Evolutionary conservation across 805 yeast genomes (phyloP).

Genomic region (Candida vartiovaarae): DNA sequence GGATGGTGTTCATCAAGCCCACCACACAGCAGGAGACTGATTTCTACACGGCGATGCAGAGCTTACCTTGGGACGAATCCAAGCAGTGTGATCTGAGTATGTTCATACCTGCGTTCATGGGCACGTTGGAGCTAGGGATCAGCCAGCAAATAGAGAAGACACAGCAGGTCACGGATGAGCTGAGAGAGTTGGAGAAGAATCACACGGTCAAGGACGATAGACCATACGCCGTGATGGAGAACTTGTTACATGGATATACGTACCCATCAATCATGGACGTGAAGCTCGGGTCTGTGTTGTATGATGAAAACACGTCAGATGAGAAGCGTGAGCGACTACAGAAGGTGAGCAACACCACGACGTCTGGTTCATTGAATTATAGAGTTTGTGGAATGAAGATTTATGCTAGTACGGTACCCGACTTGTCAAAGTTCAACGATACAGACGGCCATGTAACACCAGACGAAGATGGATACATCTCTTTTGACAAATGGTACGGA

Average conservation of each 20-base stretch:
- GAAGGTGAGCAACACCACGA: slow-evolving; percentile 61
- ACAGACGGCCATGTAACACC: slow-evolving; percentile 10
- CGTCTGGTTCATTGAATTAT: slow-evolving; percentile 70
- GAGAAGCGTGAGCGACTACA: slow-evolving; percentile 60
- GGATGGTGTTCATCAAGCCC: slow-evolving; percentile 67
- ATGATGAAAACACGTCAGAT: slow-evolving; percentile 50
- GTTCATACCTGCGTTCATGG: slow-evolving; percentile 62
- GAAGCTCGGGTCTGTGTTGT: slow-evolving; percentile 66
- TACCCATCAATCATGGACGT: slow-evolving; percentile 76
- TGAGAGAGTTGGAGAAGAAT: slow-evolving; percentile 5
- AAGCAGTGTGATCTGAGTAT: not conserved
- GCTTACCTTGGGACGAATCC: slow-evolving; percentile 8
- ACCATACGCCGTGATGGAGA: slow-evolving; percentile 60
- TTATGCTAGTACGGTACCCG: slow-evolving; percentile 20
- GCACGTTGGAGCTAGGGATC: slow-evolving; percentile 46
- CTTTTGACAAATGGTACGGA: slow-evolving; percentile 67
- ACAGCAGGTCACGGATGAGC: slow-evolving; percentile 19
- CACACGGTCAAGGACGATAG: slow-evolving; percentile 7
- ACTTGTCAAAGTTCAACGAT: slow-evolving; percentile 8
- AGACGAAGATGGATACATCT: slow-evolving; percentile 36
- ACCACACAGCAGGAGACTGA: slow-evolving; percentile 57
- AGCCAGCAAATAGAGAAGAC: slow-evolving; percentile 22
- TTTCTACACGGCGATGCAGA: slow-evolving; percentile 49
- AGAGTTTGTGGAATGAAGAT: slow-evolving; percentile 88
- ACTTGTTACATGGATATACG: slow-evolving; percentile 51